Evolutionary conservation across 208 protist species (phyloP), one percentile per base, ranked within the genome.

Genomic region (Polymyxa betae): DNA sequence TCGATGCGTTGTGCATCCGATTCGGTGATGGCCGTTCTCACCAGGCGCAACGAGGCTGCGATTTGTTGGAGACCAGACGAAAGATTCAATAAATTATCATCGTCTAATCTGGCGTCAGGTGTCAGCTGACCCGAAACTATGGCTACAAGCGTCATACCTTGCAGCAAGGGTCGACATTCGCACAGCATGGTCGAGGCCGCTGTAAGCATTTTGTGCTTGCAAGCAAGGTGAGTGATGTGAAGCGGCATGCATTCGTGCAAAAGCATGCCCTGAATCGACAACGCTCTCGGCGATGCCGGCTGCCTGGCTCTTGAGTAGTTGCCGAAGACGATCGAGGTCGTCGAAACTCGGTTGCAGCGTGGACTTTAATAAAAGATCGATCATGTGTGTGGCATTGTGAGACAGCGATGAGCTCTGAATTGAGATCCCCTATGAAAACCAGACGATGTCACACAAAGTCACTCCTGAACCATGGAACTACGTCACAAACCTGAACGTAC

Each of bases 111-210:
- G 72, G 35, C 35, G 35, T 40, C 72, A 82, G 5, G 72, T 45
- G 49, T 82, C 40, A 82, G 72, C 72, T 40, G 5, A 82, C 54
- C 16, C 54, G n/a, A 82, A 82, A n/a, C 72, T 38, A 82, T 82
- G n/a, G 16, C 72, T 20, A 35, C n/a, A 35, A 5, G n/a, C n/a
- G n/a, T n/a, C n/a, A n/a, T n/a, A 82, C 72, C 40, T 82, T 35
- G 72, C 72, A 38, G 72, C 72, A 35, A 82, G 5, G 12, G 5
- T 82, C 12, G 10, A 5, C n/a, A 82, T 82, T 5, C n/a, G 72
- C 72, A n/a, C n/a, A 20, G n/a, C 72, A 43, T 82, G n/a, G n/a
- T 12, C 35, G 16, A 82, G n/a, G n/a, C 72, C 72, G 35, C n/a
- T 82, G n/a, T 45, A 82, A 82, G 12, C 35, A 5, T 82, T n/a